A percentile compares a stretch with the other conserved stretches of the same genome.
phyloP scores from a whole-genome alignment of 2,329 filamentous ascomycete genomes.

The Colletotrichum orchidophilum region DNA sequence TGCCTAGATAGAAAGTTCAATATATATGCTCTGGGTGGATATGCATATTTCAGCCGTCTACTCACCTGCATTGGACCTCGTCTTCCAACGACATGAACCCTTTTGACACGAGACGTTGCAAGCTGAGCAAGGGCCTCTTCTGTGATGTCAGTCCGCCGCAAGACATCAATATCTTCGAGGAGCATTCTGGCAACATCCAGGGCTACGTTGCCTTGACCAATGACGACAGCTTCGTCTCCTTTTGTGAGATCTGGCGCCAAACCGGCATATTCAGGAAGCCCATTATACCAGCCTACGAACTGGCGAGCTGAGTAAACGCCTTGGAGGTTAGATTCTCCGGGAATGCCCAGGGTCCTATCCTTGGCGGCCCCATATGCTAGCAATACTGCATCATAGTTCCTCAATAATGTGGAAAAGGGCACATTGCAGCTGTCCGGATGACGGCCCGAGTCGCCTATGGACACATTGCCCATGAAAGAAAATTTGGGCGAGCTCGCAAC shows the following conservation, averaged over 20 bases:
- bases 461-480: constrained; percentile 90
- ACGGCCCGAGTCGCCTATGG: constrained; percentile 69
- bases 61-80: constrained; percentile 86
- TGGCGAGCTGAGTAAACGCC: constrained; percentile 89
- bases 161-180: constrained; percentile 75
- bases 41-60: background rate
- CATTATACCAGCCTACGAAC: constrained; percentile 99
- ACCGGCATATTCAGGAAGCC: constrained; percentile 81
- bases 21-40: background rate
- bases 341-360: constrained; percentile 81
- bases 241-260: constrained; percentile 77
- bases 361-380: constrained; percentile 93
- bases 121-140: constrained; percentile 82
- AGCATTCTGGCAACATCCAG: constrained; percentile 92
- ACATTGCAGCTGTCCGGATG: constrained; percentile 60
- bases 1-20: constrained; percentile 63
- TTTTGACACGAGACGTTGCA: constrained; percentile 76
- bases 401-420: constrained; percentile 73
- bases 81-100: constrained; percentile 88
- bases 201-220: constrained; percentile 96
- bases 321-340: constrained; percentile 76
- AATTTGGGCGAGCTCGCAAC: constrained; percentile 85
- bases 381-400: constrained; percentile 90
- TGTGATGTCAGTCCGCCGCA: constrained; percentile 88
- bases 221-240: constrained; percentile 84